Base-by-base conservation (phyloP, 768 basidiomycete genomes). In the Tylopilus felleus region DNA sequence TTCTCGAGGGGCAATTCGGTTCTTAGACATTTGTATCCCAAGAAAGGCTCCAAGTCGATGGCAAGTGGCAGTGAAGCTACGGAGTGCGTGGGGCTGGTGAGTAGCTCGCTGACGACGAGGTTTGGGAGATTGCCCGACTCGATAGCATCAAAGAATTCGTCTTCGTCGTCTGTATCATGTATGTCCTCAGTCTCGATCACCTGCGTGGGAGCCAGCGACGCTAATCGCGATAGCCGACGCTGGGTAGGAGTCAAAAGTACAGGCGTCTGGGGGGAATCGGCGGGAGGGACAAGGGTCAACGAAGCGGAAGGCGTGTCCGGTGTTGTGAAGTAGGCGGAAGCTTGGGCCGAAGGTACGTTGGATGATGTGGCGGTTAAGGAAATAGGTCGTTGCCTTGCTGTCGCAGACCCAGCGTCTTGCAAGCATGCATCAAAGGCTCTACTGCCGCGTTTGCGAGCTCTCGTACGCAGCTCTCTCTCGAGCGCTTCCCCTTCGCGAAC, bases 81-180 rank as follows among this genome's bases (percentile, higher is more conserved):
- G 23, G 65, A 71, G 56, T 60, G 75, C 47, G 52, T 71, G 44
- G 77, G 79, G 53, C 77, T 77, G 22, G 78, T 72, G n/a, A 92
- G 77, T 13, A 80, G 77, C 25, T 85, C 78, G 46, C 83, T 80
- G 17, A 95, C 78, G 25, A 88, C 72, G 16, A 95, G 75, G 62
- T 88, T 90, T 5, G 90, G 89, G 0, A 95, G 72, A 39, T 77
- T 83, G 44, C 88, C 87, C 16, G 84, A 71, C 65, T 98, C 95
- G 63, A 98, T 94, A 28, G 96, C 95, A 68, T 98, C 96, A 66
- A 96, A 98, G 71, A 98, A 98, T 70, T 98, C 94, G 71, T 98
- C 96, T 64, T 94, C 89, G 40, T 91, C 89, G 62, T 90, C 88
- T 1, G 86, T 88, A 51, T 80, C 80, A 21, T 62, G 61, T 1